Evolutionary conservation across 176 grass and related monocot genomes (phyloP), one percentile per base, ranked within the genome.

Genomic region (Bonia amplexicaulis): DNA sequence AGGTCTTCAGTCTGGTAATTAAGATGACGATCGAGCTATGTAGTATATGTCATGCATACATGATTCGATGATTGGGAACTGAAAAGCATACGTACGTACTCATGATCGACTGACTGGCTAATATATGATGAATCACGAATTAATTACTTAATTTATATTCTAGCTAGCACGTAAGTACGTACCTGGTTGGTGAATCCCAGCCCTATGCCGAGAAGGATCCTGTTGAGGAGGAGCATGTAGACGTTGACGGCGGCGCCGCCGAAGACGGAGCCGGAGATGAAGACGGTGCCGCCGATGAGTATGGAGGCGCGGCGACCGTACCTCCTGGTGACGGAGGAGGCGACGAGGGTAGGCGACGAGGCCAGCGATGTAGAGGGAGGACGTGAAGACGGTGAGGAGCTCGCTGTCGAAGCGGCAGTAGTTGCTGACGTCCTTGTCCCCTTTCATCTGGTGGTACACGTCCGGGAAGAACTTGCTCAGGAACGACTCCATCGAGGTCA

Each of bases 141-240:
- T 31, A 31, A 31, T 31, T 31, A 31, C 35, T 35, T 35, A 35
- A 10, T 12, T 46, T 9, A 46, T 9, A 46, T 10, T 46, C 2
- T 46, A 46, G 2, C 7, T 46, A 45, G 44, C 5, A 35, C 35
- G 10, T 46, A 45, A 2, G 44, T 45, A 46, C 0, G 45, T 46
- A 92, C 95, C 95, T 98, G 96, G 80, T 95, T 98, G 23, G 96
- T 95, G 87, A 98, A 98, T 0, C 96, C 96, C 17, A 98, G 87
- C 20, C 96, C 96, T 65, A 95, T 59, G 31, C 96, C 96, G 13
- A 98, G 90, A 20, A 98, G 84, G 72, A 93, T 87, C 66, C 96
- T 78, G 71, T 89, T 94, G 7, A 98, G 48, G 44, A 98, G 92
- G 40, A 98, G 87, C 96, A 98, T 98, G 85, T 90, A 93, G 7